Evolutionary conservation across 805 yeast species (phyloP), one percentile per base, ranked within the genome.

Genomic region (Candida palmyrensis): DNA sequence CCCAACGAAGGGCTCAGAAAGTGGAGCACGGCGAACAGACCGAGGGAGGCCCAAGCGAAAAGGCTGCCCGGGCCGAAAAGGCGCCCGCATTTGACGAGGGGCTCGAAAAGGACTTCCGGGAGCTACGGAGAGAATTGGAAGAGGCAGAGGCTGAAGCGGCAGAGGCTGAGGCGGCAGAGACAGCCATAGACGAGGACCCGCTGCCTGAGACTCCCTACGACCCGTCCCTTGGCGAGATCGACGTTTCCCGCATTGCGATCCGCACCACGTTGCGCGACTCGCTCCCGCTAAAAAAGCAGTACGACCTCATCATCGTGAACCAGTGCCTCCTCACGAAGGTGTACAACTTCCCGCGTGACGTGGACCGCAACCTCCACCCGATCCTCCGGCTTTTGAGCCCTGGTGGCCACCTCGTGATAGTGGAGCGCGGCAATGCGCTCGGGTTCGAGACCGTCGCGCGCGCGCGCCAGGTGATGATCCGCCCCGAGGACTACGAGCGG

Each of bases 401-500:
- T 0, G 75, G 76, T 8, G 98, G 97, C 0, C 79, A 79, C 38
- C 57, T 90, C 9, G 79, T 88, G 1, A 53, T 92, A 2, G 60
- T 89, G 3, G 97, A 92, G 59, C 68, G 96, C 41, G 98, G 98
- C 3, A 84, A 82, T 36, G 86, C 97, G 0, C 50, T 79, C 20
- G 97, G 97, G 0, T 86, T 86, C 51, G 98, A 92, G 57, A 68
- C 77, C 3, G 72, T 88, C 37, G 94, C 96, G 0, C 68, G 96
- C 34, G 96, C 97, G 4, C 70, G 98, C 48, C 96, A 90, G 53
- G 60, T 86, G 3, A 76, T 87, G 73, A 62, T 90, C n/a, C 75
- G 97, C 44, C 96, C 97, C 0, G 95, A 82, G 45, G 71, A 75
- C 5, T 67, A 66, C 44, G 66, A 57, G 5, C 56, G 58, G 9